Base-by-base conservation (phyloP, 163 green algal genomes). In the Smithsoniella earleae region DNA sequence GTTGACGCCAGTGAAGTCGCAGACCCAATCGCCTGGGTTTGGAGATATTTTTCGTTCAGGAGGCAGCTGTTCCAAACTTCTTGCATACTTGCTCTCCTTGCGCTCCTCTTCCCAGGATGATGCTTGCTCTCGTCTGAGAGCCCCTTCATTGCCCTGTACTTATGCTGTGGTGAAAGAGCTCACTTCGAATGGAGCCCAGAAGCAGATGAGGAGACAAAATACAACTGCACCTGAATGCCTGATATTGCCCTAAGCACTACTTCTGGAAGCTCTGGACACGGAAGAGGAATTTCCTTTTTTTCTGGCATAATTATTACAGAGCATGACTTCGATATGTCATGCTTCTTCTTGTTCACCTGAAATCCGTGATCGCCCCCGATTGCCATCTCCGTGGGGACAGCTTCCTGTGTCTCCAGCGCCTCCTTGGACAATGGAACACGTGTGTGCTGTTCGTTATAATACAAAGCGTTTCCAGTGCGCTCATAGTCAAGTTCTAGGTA, bases 61-160 rank as follows among this genome's bases (percentile, higher is more conserved):
- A 52, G 85, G 36, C 33, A 90, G 77, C 81, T 90, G 85, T 20
- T 74, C 46, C 74, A 88, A 62, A 16, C 46, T 49, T 20, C 65
- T 75, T 4, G 85, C 85, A 77, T 88, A 88, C 81, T 86, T 93
- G 86, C 82, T 93, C 4, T 94, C 83, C 2, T 62, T 36, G 13
- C 86, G 81, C 74, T 95, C 86, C 73, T 97, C 90, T 78, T 93
- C 86, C 86, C 90, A 96, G 18, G 88, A 82, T 10, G 83, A 78
- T 30, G 87, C 82, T 34, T 86, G 77, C 36, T 91, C 85, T 45
- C 87, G 76, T 44, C 72, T 66, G 45, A 46, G 83, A 2, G 82
- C 87, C 36, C 80, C 85, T 54, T 91, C 87, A 76, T 95, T 88
- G 28, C 78, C 79, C 86, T 90, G 81, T 25, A 76, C 33, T 25